A percentile compares a stretch with the other conserved stretches of the same genome.
Evolutionary conservation across 139 green algal genomes (phyloP).

Genomic region (Tetraselmis chui): DNA sequence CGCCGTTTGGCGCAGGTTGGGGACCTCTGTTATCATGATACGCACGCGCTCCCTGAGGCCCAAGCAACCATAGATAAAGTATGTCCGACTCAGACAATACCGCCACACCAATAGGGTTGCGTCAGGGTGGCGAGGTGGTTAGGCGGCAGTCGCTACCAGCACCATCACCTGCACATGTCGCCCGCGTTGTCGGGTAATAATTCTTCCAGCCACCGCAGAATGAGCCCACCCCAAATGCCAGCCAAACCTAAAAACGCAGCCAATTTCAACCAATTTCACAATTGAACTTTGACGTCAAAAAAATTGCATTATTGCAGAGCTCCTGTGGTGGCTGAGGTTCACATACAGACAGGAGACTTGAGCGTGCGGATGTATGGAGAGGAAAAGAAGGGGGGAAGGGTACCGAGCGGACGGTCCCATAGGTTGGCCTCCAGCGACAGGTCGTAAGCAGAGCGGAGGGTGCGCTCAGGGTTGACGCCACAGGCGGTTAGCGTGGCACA

Average conservation of each 20-base stretch:
- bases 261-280: neutral
- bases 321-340: no score
- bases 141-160: no score
- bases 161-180: slow-evolving; percentile 30
- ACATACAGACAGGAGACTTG: neutral
- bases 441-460: slow-evolving; percentile 28
- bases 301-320: no score
- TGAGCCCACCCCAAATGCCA: slow-evolving; percentile 61
- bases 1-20: neutral
- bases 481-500: slow-evolving; percentile 24
- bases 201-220: slow-evolving; percentile 59
- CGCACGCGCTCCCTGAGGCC: neutral
- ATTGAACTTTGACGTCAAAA: no score
- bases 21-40: neutral
- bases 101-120: no score
- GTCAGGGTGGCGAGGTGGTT: no score
- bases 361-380: no score
- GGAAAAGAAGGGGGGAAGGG: neutral
- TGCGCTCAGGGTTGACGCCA: slow-evolving; percentile 12
- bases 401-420: slow-evolving; percentile 29
- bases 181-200: slow-evolving; percentile 59
- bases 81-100: no score
- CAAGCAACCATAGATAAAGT: no score
- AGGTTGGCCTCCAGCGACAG: slow-evolving; percentile 35
- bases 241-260: slow-evolving; percentile 24